Evolutionary conservation across 768 basidiomycete species (phyloP).

Genomic region (Auriscalpium microsporum): DNA sequence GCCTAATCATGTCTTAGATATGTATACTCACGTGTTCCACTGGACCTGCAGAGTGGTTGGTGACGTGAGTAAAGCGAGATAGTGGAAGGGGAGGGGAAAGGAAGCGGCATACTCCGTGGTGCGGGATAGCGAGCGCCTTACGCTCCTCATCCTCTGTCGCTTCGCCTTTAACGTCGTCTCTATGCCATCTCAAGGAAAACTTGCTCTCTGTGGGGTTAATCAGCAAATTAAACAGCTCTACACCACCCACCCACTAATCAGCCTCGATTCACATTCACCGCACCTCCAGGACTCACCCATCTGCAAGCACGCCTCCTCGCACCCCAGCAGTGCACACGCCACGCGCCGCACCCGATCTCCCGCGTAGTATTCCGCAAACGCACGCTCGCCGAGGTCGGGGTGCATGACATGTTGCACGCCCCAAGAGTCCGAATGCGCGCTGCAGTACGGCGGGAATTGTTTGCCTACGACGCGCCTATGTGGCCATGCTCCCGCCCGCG

Average conservation of each 20-base stretch:
- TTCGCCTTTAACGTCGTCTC: constrained; percentile 60
- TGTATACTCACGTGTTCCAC: constrained; percentile 66
- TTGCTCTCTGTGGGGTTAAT: constrained; percentile 58
- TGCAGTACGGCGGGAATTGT: constrained; percentile 68
- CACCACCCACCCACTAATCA: not conserved
- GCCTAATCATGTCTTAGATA: not conserved
- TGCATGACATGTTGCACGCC: constrained; percentile 82
- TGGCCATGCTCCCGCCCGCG: constrained; percentile 54
- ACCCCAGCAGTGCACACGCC: constrained; percentile 42
- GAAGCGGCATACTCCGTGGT: constrained; percentile 48
- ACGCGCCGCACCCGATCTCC: constrained; percentile 37
- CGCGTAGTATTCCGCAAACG: constrained; percentile 63
- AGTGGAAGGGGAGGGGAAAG: not conserved
- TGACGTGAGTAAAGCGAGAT: not conserved
- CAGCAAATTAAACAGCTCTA: constrained; percentile 70
- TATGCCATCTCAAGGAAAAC: constrained; percentile 74
- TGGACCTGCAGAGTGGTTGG: constrained; percentile 41
- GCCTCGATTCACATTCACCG: not conserved
- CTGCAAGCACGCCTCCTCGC: constrained; percentile 51
- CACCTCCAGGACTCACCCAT: constrained; percentile 45
- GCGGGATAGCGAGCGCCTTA: constrained; percentile 47
- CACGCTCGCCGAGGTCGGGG: constrained; percentile 51
- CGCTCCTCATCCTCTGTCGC: constrained; percentile 54
- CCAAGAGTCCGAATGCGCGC: constrained; percentile 59
- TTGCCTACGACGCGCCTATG: constrained; percentile 66